Conservation (phyloP, 345 rosid genomes). For the Eucalyptus sp. region DNA sequence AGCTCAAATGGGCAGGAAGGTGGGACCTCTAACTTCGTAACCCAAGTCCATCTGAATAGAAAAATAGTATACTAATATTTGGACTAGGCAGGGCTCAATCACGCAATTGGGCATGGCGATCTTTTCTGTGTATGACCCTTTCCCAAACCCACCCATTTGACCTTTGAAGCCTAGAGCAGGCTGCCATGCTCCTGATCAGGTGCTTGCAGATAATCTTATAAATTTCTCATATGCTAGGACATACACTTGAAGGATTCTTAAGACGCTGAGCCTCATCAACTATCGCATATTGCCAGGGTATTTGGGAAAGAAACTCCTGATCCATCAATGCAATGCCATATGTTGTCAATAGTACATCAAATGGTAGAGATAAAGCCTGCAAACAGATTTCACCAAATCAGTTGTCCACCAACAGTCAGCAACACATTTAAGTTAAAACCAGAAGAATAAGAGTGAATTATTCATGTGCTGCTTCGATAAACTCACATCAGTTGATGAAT, state of each 20-base stretch:
- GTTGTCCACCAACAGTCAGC: neutral
- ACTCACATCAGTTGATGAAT: conserved; percentile 31
- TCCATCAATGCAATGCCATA: conserved; percentile 69
- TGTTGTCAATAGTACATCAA: conserved; percentile 77
- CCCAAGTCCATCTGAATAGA: neutral
- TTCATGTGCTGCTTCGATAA: neutral
- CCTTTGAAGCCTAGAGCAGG: neutral
- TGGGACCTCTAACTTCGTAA: neutral
- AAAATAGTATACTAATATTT: neutral
- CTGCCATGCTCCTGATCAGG: neutral
- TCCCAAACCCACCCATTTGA: neutral
- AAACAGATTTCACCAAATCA: neutral
- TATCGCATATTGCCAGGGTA: conserved; percentile 68
- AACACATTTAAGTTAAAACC: neutral
- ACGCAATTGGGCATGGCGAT: neutral
- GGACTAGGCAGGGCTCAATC: neutral
- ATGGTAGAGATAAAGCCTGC: conserved; percentile 46
- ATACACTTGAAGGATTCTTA: conserved; percentile 83
- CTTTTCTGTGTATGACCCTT: neutral
- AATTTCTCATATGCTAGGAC: neutral
- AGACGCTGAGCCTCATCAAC: conserved; percentile 94
- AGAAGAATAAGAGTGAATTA: neutral
- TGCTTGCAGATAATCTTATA: neutral
- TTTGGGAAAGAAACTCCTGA: conserved; percentile 75
- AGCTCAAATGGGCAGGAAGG: neutral